Percentiles rank a stretch among this genome's conserved stretches.
phyloP scores from a whole-genome alignment of 331 rosid species.

The Quercus tomentella region DNA sequence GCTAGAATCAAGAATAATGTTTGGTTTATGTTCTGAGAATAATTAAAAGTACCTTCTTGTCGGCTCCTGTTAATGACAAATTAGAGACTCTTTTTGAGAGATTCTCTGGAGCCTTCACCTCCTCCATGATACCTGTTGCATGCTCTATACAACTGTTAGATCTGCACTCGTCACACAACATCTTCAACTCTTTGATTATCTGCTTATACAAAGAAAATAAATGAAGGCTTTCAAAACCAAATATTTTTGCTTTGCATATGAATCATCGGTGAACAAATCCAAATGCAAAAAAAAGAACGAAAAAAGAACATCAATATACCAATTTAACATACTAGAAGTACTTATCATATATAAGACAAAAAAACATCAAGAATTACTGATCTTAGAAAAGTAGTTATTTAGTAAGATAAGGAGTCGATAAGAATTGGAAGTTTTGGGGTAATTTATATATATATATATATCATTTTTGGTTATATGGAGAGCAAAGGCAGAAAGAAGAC shows the following conservation, averaged over 20 bases:
- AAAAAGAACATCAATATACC: no score
- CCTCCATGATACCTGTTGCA: constrained; percentile 54
- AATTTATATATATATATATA: no score
- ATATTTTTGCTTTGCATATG: background rate
- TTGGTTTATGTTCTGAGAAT: background rate
- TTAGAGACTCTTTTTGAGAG: constrained; percentile 43
- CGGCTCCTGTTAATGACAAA: constrained; percentile 32
- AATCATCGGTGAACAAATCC: background rate
- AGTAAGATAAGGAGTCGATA: background rate
- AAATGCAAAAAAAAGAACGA: background rate
- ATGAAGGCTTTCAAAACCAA: background rate
- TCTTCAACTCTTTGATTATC: constrained; percentile 47
- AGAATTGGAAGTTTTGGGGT: background rate
- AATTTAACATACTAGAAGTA: no score
- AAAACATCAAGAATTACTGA: no score
- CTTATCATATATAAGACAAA: no score
- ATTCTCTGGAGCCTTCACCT: constrained; percentile 49
- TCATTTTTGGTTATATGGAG: background rate
- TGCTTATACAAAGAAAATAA: constrained; percentile 2
- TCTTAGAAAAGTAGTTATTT: no score
- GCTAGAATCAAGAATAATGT: background rate
- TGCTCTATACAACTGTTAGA: constrained; percentile 53
- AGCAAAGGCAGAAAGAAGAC: background rate
- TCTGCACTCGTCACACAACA: constrained; percentile 43
- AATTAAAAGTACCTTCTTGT: constrained; percentile 34